These are phyloP conservation scores for Geotrichum klebahnii DNA, from an alignment of 1,139 yeast species.

Conservation along the genomic window DNA sequence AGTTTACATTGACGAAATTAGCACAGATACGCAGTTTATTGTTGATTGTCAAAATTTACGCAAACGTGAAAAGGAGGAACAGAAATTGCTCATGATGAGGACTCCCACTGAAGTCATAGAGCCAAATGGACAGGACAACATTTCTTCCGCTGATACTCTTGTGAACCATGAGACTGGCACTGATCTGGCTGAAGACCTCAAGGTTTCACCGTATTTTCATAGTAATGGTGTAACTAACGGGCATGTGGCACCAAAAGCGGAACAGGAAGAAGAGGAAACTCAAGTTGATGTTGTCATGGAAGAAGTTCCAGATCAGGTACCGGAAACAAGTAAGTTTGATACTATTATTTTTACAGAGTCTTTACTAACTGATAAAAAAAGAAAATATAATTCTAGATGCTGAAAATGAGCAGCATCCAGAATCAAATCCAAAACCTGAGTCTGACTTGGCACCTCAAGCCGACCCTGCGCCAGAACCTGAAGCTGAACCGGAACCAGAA, in stretches of 20 bases:
- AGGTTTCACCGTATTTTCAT: neutral
- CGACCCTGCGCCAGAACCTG: conserved; percentile 15
- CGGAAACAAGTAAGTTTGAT: conserved; percentile 4
- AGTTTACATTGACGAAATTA: conserved; percentile 87
- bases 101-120: neutral
- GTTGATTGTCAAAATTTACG: conserved; percentile 73
- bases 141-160: neutral
- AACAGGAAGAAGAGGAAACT: conserved; percentile 4
- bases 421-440: neutral
- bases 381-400: neutral
- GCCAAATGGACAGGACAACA: neutral
- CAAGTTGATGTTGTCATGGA: conserved; percentile 11
- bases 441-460: conserved; percentile 21
- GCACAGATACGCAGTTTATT: conserved; percentile 58
- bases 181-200: neutral
- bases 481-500: conserved; percentile 1
- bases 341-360: neutral
- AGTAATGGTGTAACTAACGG: neutral
- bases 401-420: neutral
- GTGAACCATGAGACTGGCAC: neutral
- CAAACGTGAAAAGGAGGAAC: conserved; percentile 50
- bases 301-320: conserved; percentile 15
- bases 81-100: conserved; percentile 8
- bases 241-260: too few relatives aligned
- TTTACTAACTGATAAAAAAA: neutral